A percentile compares a stretch with the other conserved stretches of the same genome.
Evolutionary conservation across 2,329 filamentous ascomycete genomes (phyloP).

Genomic region (Paraphoma sp.): DNA sequence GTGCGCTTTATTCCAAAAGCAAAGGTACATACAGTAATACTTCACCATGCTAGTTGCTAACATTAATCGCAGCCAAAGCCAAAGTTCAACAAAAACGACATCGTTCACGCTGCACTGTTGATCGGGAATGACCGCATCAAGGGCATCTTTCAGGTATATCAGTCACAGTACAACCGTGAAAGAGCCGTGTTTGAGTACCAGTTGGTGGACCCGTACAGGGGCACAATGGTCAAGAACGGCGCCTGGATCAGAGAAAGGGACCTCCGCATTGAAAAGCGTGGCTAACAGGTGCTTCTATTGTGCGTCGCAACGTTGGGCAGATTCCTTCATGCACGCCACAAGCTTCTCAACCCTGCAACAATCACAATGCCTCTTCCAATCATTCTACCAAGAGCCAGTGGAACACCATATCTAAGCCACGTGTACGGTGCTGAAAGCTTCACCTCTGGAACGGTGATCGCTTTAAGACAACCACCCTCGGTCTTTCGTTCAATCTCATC

Average conservation of each 20-base stretch:
- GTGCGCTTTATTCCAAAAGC: conserved; percentile 25
- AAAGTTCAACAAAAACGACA: conserved; percentile 28
- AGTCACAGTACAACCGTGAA: conserved; percentile 10
- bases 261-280: conserved; percentile 9
- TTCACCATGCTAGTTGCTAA: conserved; percentile 2
- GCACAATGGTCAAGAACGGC: conserved; percentile 25
- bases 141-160: conserved; percentile 28
- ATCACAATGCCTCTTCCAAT: not conserved
- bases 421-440: not conserved
- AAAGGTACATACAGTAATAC: conserved; percentile 14
- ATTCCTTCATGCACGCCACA: not conserved
- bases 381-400: conserved; percentile 4
- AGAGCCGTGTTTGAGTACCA: conserved; percentile 38
- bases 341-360: not conserved
- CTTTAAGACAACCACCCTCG: not conserved
- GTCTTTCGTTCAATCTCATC: not conserved
- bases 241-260: conserved; percentile 40
- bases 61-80: conserved; percentile 22
- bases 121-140: conserved; percentile 25
- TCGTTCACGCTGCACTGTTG: conserved; percentile 36
- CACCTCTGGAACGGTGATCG: not conserved
- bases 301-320: not conserved
- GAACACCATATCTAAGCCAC: conserved; percentile 10
- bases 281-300: conserved; percentile 15
- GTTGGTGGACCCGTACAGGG: conserved; percentile 21